Evolutionary conservation across 768 basidiomycete genomes (phyloP).

Genomic region (Auriscalpium orientale): DNA sequence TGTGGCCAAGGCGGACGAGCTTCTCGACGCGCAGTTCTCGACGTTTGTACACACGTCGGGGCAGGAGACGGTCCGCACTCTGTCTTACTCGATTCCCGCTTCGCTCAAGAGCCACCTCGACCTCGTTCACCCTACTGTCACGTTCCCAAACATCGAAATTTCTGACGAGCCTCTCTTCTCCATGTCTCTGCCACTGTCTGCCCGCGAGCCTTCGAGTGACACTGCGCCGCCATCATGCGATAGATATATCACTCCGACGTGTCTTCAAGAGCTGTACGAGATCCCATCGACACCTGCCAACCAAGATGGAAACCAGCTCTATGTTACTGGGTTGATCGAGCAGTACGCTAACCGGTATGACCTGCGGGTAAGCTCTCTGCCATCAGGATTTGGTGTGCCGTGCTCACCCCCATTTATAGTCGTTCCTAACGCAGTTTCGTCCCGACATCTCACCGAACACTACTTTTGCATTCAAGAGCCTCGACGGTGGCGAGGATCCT

Average conservation of each 20-base stretch:
- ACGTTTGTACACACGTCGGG: conserved; percentile 2
- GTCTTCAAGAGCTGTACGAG: conserved; percentile 28
- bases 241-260: conserved; percentile 21
- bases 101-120: conserved; percentile 7
- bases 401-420: neutral
- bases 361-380: conserved; percentile 12
- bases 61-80: conserved; percentile 5
- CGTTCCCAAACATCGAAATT: neutral
- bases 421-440: neutral
- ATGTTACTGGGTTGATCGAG: conserved; percentile 21
- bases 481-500: conserved; percentile 18
- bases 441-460: neutral
- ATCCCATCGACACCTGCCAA: conserved; percentile 26
- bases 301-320: conserved; percentile 18
- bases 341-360: conserved; percentile 25
- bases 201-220: neutral
- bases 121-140: conserved; percentile 15
- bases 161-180: neutral
- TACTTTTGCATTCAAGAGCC: conserved; percentile 13
- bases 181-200: neutral
- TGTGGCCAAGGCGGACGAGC: neutral
- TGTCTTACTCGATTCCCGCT: conserved; percentile 2
- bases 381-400: too few relatives aligned
- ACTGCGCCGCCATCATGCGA: neutral
- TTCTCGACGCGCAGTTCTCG: neutral